These are phyloP conservation scores for Alternaria brassicae DNA, from an alignment of 2,329 filamentous ascomycete genomes.

Conservation along the genomic window DNA sequence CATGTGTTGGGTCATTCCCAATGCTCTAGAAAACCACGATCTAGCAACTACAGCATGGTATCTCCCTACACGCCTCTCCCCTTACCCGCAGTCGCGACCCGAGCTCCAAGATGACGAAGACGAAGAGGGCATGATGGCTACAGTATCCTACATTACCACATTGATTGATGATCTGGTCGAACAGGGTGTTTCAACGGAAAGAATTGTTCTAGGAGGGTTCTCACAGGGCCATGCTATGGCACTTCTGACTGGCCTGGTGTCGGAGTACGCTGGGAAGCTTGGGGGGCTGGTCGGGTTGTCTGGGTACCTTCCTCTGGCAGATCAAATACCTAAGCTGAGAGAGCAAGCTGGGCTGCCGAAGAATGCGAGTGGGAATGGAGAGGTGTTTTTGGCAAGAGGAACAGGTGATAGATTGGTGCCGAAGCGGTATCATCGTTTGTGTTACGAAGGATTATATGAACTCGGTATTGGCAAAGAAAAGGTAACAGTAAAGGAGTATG, in stretches of 20 bases:
- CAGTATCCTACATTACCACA: slow-evolving; percentile 51
- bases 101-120: slow-evolving; percentile 58
- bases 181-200: slow-evolving; percentile 51
- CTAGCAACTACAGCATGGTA: slow-evolving; percentile 58
- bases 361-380: slow-evolving; percentile 45
- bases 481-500: slow-evolving; percentile 56
- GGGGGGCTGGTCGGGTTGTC: slow-evolving; percentile 54
- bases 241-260: slow-evolving; percentile 53
- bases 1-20: slow-evolving; percentile 60
- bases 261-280: slow-evolving; percentile 52
- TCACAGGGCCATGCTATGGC: slow-evolving; percentile 58
- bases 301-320: slow-evolving; percentile 57
- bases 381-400: slow-evolving; percentile 58
- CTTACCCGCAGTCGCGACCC: slow-evolving; percentile 50
- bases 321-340: slow-evolving; percentile 50
- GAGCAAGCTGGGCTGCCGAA: slow-evolving; percentile 47
- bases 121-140: slow-evolving; percentile 53
- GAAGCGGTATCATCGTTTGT: slow-evolving; percentile 53
- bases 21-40: slow-evolving; percentile 57
- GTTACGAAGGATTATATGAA: slow-evolving; percentile 50
- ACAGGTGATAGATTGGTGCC: slow-evolving; percentile 58
- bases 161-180: slow-evolving; percentile 53
- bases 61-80: slow-evolving; percentile 51
- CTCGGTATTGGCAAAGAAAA: slow-evolving; percentile 50
- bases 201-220: slow-evolving; percentile 58